Percentiles rank a stretch among this genome's conserved stretches.
Evolutionary conservation across 169 alveolate genomes (phyloP).

Genomic region (Toxoplasma gondii): DNA sequence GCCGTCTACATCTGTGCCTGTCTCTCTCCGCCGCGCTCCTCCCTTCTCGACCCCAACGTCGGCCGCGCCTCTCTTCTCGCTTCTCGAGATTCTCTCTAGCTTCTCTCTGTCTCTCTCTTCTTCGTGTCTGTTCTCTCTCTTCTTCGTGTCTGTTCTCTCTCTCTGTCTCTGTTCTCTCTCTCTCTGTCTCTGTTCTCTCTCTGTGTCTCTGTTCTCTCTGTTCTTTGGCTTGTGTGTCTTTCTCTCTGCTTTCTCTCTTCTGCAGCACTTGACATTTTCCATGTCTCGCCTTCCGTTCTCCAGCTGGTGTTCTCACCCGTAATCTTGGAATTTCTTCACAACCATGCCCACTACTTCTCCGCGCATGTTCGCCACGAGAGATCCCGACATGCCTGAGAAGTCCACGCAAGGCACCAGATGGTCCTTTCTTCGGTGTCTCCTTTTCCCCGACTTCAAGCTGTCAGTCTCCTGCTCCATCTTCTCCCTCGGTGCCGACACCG

Average conservation of each 20-base stretch:
- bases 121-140: too few species aligned
- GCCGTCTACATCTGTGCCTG: too few species aligned
- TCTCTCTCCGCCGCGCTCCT: too few species aligned
- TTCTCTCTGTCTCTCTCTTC: too few species aligned
- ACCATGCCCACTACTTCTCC: constrained; percentile 66
- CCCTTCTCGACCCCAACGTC: too few species aligned
- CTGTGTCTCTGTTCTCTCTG: background rate
- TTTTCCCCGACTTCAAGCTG: background rate
- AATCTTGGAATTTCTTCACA: constrained; percentile 56
- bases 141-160: too few species aligned
- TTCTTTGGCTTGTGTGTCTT: background rate
- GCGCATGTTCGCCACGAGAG: constrained; percentile 51
- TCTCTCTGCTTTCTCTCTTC: background rate
- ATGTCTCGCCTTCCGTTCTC: background rate
- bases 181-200: too few species aligned
- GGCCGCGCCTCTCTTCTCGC: too few species aligned
- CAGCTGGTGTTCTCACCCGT: constrained; percentile 45
- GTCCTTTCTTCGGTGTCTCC: background rate
- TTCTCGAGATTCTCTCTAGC: too few species aligned
- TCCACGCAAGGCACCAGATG: background rate
- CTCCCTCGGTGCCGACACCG: too few species aligned
- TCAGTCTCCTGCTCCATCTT: too few species aligned
- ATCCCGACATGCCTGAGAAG: constrained; percentile 65
- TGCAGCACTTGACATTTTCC: background rate
- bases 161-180: too few species aligned